A percentile compares a stretch with the other conserved stretches of the same genome.
Evolutionary conservation across 1,139 yeast species (phyloP).

Genomic region (Protomyces inundatus): DNA sequence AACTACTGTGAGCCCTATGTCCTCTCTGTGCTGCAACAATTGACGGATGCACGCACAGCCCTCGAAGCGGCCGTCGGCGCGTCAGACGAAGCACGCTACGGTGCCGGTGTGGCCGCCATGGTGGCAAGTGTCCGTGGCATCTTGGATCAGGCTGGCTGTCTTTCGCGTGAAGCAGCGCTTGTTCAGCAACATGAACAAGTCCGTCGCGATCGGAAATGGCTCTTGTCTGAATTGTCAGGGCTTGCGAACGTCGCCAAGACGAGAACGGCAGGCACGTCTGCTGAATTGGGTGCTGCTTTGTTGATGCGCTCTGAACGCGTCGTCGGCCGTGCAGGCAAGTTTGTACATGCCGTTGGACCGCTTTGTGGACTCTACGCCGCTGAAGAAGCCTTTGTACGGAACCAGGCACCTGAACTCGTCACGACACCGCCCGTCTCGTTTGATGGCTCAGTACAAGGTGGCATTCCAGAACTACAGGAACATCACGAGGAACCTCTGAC

Average conservation of each 20-base stretch:
- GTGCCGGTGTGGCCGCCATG: slow-evolving; percentile 50
- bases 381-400: slow-evolving; percentile 6
- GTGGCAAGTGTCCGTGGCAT: slow-evolving; percentile 73
- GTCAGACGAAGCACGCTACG: slow-evolving; percentile 32
- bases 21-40: slow-evolving; percentile 51
- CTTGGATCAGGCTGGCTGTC: slow-evolving; percentile 62
- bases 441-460: slow-evolving; percentile 14
- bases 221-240: slow-evolving; percentile 87
- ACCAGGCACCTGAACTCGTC: slow-evolving; percentile 1
- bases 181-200: slow-evolving; percentile 67
- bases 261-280: slow-evolving; percentile 48
- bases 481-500: not conserved
- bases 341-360: slow-evolving; percentile 37
- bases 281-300: slow-evolving; percentile 49
- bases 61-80: slow-evolving; percentile 37
- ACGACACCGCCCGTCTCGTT: slow-evolving; percentile 23
- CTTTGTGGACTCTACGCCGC: slow-evolving; percentile 10
- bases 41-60: slow-evolving; percentile 71
- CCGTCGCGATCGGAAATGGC: slow-evolving; percentile 66
- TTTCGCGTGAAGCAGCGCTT: slow-evolving; percentile 74
- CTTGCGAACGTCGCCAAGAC: slow-evolving; percentile 70
- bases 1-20: slow-evolving; percentile 64
- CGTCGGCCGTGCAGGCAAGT: slow-evolving; percentile 69
- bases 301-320: slow-evolving; percentile 52
- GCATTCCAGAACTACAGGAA: not conserved